Base-by-base conservation (phyloP, 257 asterid genomes). In the Plantago elongata region DNA sequence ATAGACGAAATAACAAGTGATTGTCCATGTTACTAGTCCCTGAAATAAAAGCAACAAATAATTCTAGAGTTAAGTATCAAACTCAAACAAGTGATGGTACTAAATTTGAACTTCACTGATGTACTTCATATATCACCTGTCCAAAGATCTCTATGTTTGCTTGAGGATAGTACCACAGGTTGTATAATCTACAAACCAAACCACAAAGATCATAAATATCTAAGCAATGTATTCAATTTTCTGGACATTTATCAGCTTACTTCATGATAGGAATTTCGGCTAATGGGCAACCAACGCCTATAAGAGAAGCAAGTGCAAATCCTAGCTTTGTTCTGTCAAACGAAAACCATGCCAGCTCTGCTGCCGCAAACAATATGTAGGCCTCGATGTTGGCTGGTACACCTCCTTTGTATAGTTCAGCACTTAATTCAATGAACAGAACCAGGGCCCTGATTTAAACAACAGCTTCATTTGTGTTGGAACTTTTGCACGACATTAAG, bases 161-260 rank as follows among this genome's bases (percentile, higher is more conserved):
- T 67, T 70, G 75, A 48, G 95, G 96, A 78, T 85, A 88, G 83
- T 83, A 83, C 93, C 93, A 83, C 51, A 85, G 82, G 66, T 77
- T 73, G 74, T 62, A 88, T 51, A 84, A 62, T 49, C 96, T 88
- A 87, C 4, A 55, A 49, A 29, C 8, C 45, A 50, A n/a, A 11
- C n/a, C 57, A 22, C 1, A 16, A 59, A 9, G 30, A 63, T 30
- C 14, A 34, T 51, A 48, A 55, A 6, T 5, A 14, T 16, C 9
- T 9, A 3, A 49, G 11, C 3, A n/a, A 16, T 27, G 34, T 14
- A 16, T 9, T 46, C 51, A 40, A 0, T 13, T n/a, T 34, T 34
- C 1, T 18, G 17, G 3, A 16, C 49, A 10, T 12, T 37, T 16
- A 11, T 13, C 45, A 10, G 48, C 68, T 69, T 79, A 82, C 96